Conservation (phyloP, 2,329 filamentous ascomycete species). For the Alternaria tenuissima region DNA sequence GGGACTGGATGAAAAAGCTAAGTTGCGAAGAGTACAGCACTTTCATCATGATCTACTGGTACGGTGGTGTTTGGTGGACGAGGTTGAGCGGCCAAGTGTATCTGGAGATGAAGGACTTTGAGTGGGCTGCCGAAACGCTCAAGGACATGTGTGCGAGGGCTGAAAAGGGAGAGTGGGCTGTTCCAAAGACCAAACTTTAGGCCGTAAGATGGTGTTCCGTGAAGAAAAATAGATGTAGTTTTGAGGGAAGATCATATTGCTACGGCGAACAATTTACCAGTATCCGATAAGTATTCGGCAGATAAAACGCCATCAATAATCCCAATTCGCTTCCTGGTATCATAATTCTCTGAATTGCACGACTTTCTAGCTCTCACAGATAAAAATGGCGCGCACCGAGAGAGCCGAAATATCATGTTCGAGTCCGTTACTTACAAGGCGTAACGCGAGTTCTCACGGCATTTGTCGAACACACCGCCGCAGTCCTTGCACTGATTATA, state of each 20-base stretch:
- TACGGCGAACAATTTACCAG: background rate
- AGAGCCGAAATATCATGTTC: background rate
- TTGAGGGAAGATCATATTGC: background rate
- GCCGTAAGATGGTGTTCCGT: too few species aligned
- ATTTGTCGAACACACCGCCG: slow-evolving; percentile 7
- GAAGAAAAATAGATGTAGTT: background rate
- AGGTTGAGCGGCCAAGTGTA: slow-evolving; percentile 85
- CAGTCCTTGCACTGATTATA: slow-evolving; percentile 8
- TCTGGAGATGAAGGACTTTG: slow-evolving; percentile 80
- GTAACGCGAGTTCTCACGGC: slow-evolving; percentile 8
- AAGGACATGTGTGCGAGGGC: slow-evolving; percentile 64
- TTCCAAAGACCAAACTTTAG: slow-evolving; percentile 18
- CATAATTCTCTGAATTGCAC: background rate
- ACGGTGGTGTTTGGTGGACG: slow-evolving; percentile 71
- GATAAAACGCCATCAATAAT: background rate
- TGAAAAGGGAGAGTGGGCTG: slow-evolving; percentile 53
- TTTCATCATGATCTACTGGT: slow-evolving; percentile 71
- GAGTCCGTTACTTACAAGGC: background rate
- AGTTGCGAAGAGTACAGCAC: slow-evolving; percentile 70
- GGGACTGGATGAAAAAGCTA: slow-evolving; percentile 52
- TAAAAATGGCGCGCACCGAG: background rate
- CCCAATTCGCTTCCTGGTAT: background rate
- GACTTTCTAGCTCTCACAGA: background rate
- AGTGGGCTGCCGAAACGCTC: slow-evolving; percentile 69
- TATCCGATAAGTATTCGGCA: background rate